Base-by-base conservation (phyloP, 1,284 basidiomycete species). In the Bjerkandera adusta region DNA sequence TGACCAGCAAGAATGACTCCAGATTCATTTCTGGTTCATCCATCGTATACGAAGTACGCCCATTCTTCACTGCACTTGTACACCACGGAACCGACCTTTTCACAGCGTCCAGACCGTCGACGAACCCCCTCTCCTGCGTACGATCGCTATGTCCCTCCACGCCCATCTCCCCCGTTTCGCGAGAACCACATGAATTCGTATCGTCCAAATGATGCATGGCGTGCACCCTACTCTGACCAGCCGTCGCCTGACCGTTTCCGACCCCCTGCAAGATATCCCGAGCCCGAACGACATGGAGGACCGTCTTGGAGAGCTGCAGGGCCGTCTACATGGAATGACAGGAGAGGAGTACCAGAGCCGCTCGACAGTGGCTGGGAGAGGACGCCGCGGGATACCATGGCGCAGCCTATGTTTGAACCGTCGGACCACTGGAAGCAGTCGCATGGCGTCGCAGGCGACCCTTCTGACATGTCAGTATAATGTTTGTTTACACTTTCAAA, bases 401-500 rank as follows among this genome's bases (percentile, higher is more conserved):
- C 77, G 20, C 72, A 76, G 49, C 70, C 81, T 50, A 76, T 81
- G 71, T 81, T 86, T 58, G 85, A 87, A 62, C 82, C 85, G 18
- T 84, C 83, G 27, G 79, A 80, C 21, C 65, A 69, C 39, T 88
- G 86, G 86, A 85, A 82, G 59, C 77, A 84, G 53, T 66, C 65
- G 10, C 79, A 79, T 56, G 61, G 55, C 41, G 67, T 71, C 12
- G 38, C 50, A 27, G 10, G 39, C 12, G 37, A 40, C n/a, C 47
- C 36, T 40, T 49, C 47, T n/a, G 51, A 57, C 33, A 53, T 50
- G 55, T 56, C 25, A 24, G 36, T 42, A 44, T 5, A 26, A 24
- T 11, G 4, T 24, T 37, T 16, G n/a, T n/a, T 12, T 5, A 22
- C 25, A 5, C 29, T 22, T n/a, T 39, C 21, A 44, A 16, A 40